These are phyloP conservation scores for Comarum palustre DNA, from an alignment of 306 rosid species.

Conservation along the genomic window DNA sequence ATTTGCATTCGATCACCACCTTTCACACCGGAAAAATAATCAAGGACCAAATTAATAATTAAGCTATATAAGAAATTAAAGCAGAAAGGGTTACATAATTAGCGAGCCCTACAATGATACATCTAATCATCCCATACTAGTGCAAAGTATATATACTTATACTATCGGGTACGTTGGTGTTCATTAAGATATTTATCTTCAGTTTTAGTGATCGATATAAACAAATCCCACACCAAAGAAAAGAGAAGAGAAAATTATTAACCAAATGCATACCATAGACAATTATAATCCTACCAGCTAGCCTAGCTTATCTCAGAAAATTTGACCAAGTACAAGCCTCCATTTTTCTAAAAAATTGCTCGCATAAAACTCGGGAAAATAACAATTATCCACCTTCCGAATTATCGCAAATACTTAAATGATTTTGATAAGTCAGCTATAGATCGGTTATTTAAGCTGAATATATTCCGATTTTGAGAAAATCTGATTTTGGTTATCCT, in stretches of 20 bases:
- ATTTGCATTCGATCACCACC: conserved; percentile 3
- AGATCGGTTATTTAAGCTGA: too few relatives aligned
- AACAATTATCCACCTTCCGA: too few relatives aligned
- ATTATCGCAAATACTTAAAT: too few relatives aligned
- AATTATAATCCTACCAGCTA: neutral
- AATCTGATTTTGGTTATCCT: too few relatives aligned
- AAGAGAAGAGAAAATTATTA: neutral
- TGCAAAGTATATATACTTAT: neutral
- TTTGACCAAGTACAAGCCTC: neutral
- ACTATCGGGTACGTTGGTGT: neutral
- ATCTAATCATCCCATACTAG: conserved; percentile 1
- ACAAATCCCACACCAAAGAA: neutral
- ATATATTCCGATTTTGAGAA: too few relatives aligned
- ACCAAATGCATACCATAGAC: neutral
- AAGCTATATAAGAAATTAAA: neutral
- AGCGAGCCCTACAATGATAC: neutral
- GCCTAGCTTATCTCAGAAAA: neutral
- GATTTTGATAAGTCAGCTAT: neutral
- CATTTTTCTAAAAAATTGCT: too few relatives aligned
- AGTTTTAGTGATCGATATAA: neutral
- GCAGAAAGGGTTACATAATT: neutral
- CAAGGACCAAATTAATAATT: neutral
- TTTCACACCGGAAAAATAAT: conserved; percentile 6
- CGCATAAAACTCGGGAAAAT: too few relatives aligned
- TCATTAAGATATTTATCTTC: neutral